Conservation (phyloP, 2,329 filamentous ascomycete genomes). For the Myriosclerotinia curreyana region DNA sequence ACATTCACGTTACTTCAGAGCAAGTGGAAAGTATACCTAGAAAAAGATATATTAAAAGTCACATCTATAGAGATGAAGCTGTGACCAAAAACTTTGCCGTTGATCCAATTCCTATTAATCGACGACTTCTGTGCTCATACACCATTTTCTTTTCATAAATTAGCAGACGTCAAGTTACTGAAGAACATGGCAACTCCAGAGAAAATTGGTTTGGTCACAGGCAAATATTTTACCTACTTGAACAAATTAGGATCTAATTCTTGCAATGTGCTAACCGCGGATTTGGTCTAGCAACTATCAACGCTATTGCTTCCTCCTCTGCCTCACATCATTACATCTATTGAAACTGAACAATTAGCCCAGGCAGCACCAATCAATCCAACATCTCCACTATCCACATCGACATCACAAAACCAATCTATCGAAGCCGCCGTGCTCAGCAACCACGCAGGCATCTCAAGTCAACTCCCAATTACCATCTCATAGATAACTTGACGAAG, state of each 20-base stretch:
- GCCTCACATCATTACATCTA: not conserved
- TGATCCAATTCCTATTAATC: not conserved
- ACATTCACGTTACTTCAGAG: no score
- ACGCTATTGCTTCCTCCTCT: not conserved
- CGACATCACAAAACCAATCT: conserved; percentile 24
- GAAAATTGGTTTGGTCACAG: not conserved
- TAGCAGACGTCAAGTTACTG: not conserved
- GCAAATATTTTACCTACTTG: not conserved
- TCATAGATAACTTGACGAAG: conserved; percentile 26
- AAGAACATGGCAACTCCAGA: not conserved
- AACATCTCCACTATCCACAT: conserved; percentile 18
- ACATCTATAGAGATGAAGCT: no score
- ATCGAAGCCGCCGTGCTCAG: conserved; percentile 26
- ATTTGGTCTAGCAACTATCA: not conserved
- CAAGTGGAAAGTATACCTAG: no score
- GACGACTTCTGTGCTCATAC: not conserved
- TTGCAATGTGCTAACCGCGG: not conserved
- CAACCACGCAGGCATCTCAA: conserved; percentile 29
- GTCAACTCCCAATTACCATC: not conserved
- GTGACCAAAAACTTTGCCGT: no score
- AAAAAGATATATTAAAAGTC: no score
- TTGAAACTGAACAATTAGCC: not conserved
- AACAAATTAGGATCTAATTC: not conserved
- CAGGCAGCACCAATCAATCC: not conserved
- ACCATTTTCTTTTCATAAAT: not conserved